Evolutionary conservation across 169 alveolate genomes (phyloP), one percentile per base, ranked within the genome.

Genomic region (Plasmodium vivax): DNA sequence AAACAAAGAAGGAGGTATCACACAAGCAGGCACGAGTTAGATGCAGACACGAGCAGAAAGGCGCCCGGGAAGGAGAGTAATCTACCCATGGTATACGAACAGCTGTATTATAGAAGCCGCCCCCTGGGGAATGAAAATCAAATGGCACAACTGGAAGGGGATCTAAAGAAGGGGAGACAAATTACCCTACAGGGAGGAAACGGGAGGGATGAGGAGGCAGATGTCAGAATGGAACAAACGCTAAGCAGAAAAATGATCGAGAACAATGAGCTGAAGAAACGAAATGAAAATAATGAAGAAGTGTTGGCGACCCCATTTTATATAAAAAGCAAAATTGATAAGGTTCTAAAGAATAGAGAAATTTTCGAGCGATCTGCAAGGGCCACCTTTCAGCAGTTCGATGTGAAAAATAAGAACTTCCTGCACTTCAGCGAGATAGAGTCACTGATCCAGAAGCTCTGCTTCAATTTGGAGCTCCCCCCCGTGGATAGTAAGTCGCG

Each of bases 341-440:
- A 90, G 47, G 94, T 90, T 45, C 73, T 90, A 43, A 90, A 90
- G 72, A 90, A 90, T 74, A 80, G 77, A 47, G 94, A 90, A 90
- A 90, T 90, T 43, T 90, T 90, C 71, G 94, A 90, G 41, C 62
- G 83, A 51, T 90, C 94, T 7, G 94, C 94, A 12, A 90, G 84
- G 81, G 94, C 94, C 45, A 90, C 94, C 23, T 90, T 90, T 80
- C 90, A 90, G 83, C 94, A 90, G 71, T 90, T 90, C 73, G 94
- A 90, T 45, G 83, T 90, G 23, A 90, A 90, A 80, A 90, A 90
- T 81, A 90, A 90, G 43, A 90, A 90, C 72, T 90, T 90, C 45
- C 74, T 90, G 34, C 94, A 90, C 27, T 90, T 90, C 83, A 80
- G 92, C 72, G 94, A 90, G 80, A 90, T 90, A 23, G 94, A 90